Base-by-base conservation (phyloP, 2,329 filamentous ascomycete genomes). In the Pseudonectria buxi region DNA sequence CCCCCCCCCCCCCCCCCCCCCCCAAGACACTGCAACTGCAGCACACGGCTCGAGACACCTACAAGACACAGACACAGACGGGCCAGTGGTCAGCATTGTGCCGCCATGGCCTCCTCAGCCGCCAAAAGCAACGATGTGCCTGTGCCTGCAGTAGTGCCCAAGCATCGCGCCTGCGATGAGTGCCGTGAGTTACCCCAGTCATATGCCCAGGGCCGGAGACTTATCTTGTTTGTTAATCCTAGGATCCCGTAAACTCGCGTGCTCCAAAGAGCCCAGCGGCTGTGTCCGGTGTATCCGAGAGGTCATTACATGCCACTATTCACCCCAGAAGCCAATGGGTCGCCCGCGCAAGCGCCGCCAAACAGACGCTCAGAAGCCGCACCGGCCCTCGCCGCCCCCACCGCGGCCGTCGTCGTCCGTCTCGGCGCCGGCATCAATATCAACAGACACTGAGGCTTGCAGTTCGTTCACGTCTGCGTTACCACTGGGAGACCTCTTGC, bases 291-390 rank as follows among this genome's bases (percentile, higher is more conserved):
- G 78, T 51, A 65, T 60, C 36, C 67, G 65, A 37, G 78, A 82
- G 46, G 67, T 65, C 38, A 69, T 80, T 28, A 36, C 41, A 28
- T 83, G 78, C 49, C 64, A 75, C 44, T 83, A 81, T 57, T 81
- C 77, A 7, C 63, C 68, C 10, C 78, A 81, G 53, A 82, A 82
- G 57, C 74, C 64, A 27, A 82, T 82, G 78, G 78, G 78, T 4
- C 66, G 78, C 28, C 78, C 78, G 14, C 64, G 76, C 36, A 82
- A 82, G 58, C 65, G 74, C 38, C 68, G 62, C 13, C 56, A 57
- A 28, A 43, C 55, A 22, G 64, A 67, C n/a, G 50, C 51, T 18
- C 63, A 67, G 11, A 47, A 51, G 10, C 35, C 35, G 7, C 10
- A 35, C 11, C 18, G 31, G n/a, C 12, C 10, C 12, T 24, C 34